Conservation (phyloP, 345 rosid genomes). For the Geranium brycei region DNA sequence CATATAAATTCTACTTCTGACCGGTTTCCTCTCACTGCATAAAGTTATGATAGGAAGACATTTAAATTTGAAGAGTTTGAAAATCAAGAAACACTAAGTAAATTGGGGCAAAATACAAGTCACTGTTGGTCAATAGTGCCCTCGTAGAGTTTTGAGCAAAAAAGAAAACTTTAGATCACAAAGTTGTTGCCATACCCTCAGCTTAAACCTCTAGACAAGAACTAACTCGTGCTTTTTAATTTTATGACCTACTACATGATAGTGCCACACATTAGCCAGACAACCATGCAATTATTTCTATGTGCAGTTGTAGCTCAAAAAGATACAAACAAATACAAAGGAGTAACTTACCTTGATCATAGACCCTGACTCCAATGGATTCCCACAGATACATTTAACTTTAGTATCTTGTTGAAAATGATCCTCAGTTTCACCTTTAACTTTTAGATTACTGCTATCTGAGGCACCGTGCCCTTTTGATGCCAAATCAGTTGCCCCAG, state of each 20-base stretch:
- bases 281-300: too few species aligned
- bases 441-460: slow-evolving; percentile 42
- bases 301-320: neutral
- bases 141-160: too few species aligned
- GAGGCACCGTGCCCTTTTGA: slow-evolving; percentile 50
- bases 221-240: neutral
- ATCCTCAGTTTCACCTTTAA: slow-evolving; percentile 50
- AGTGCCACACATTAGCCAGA: neutral
- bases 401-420: slow-evolving; percentile 30
- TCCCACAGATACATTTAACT: slow-evolving; percentile 82
- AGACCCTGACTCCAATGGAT: slow-evolving; percentile 44
- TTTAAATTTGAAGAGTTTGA: too few species aligned
- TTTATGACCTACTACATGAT: neutral
- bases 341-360: slow-evolving; percentile 43
- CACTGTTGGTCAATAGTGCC: too few species aligned
- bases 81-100: too few species aligned
- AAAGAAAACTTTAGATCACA: too few species aligned
- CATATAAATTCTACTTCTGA: too few species aligned
- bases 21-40: too few species aligned
- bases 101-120: too few species aligned
- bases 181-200: too few species aligned
- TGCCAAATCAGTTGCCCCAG: slow-evolving; percentile 71
- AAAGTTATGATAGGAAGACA: too few species aligned
- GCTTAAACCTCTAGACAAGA: too few species aligned
- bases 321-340: neutral